Evolutionary conservation across 495 filamentous ascomycete genomes (phyloP).

Genomic region (Letharia columbiana): DNA sequence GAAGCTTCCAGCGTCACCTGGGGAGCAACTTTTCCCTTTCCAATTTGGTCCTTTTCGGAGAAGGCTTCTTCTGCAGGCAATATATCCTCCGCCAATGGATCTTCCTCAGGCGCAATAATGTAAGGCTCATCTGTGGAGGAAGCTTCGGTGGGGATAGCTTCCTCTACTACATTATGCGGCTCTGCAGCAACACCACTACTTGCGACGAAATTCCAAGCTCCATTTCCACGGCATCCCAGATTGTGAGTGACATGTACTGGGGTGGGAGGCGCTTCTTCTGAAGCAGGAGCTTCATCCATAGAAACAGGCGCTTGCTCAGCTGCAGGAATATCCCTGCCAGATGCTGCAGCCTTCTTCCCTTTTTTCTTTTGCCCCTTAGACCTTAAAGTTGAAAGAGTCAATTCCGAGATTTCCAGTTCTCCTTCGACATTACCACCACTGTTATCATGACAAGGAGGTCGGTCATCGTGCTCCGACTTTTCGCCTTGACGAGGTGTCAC

Average conservation of each 20-base stretch:
- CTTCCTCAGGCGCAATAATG: constrained; percentile 17
- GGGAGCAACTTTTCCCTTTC: too few species aligned
- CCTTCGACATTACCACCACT: constrained; percentile 4
- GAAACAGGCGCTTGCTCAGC: constrained; percentile 18
- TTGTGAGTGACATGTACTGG: constrained; percentile 15
- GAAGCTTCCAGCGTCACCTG: constrained; percentile 13
- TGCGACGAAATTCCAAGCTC: constrained; percentile 11
- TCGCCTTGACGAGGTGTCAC: constrained; percentile 13
- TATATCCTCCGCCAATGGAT: constrained; percentile 9
- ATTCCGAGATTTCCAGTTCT: constrained; percentile 15
- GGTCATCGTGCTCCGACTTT: constrained; percentile 14
- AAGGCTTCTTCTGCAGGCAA: constrained; percentile 18
- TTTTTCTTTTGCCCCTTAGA: constrained; percentile 16
- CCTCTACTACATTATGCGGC: constrained; percentile 16
- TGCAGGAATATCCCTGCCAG: constrained; percentile 16
- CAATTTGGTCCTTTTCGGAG: constrained; percentile 11
- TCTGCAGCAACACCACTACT: constrained; percentile 17
- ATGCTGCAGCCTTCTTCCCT: constrained; percentile 17
- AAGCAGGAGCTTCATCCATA: constrained; percentile 17
- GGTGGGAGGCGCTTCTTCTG: constrained; percentile 11
- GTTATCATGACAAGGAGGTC: constrained; percentile 11
- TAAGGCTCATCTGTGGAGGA: constrained; percentile 13
- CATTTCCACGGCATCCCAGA: constrained; percentile 7
- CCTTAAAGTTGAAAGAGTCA: constrained; percentile 10
- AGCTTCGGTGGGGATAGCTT: constrained; percentile 19